Base-by-base conservation (phyloP, 2,329 filamentous ascomycete genomes). In the Claviceps sp. region DNA sequence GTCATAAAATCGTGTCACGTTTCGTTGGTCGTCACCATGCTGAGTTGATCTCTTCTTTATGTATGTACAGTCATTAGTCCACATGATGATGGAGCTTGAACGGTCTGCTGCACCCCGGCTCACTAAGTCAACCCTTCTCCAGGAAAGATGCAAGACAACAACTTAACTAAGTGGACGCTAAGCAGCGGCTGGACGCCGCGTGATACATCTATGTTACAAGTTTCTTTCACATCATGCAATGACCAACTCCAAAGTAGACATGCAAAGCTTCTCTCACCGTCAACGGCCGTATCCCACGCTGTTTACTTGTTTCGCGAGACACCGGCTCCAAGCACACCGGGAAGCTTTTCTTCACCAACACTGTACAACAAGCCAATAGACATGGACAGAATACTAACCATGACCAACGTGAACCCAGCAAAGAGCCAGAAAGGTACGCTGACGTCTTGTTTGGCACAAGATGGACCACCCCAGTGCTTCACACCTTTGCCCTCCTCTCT, bases 321-420 rank as follows among this genome's bases (percentile, higher is more conserved):
- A 56, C 93, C 93, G 47, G 93, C 93, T n/a, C 89, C 88, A 66
- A 98, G 90, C 8, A 98, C 91, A 60, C 89, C 89, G 0, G 93
- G 93, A 57, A 97, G 74, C 69, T 89, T 85, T 72, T 95, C 83
- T 65, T 86, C 80, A 37, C 91, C 93, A 61, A 97, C 86, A 56
- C 74, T 83, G 68, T 85, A 93, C 50, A 98, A 68, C 75, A 95
- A 72, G 5, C 83, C 81, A 59, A 97, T 83, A 11, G 80, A 82
- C 64, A 85, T 83, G 39, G 74, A 75, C 29, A 94, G 70, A 39
- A 86, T 69, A 46, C 79, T 77, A 1, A 93, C 69, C 55, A 94
- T 72, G 39, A 82, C 68, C 47, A 96, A 70, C 4, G 79, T 83
- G 59, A 93, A 85, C 7, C 83, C 81, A 13, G 80, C 78, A 60